Base-by-base conservation (phyloP, 495 filamentous ascomycete species). In the Bacidia rubella region DNA sequence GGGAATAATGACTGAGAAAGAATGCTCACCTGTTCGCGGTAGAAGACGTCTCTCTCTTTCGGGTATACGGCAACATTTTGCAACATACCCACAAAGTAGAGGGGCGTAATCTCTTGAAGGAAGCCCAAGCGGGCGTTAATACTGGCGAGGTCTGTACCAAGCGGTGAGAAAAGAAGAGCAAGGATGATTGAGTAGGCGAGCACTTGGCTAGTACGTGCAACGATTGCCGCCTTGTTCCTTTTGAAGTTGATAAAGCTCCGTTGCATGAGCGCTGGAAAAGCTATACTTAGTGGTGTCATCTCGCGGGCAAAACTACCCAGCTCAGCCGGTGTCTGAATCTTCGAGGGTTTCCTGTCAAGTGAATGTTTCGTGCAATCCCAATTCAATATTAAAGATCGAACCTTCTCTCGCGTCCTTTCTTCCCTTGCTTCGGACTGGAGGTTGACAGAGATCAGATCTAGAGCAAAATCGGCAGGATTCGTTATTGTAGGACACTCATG, bases 81-180 rank as follows among this genome's bases (percentile, higher is more conserved):
- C 4, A 87, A 71, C 83, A 88, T 86, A 4, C 81, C 82, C 2
- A 87, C 77, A 55, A 85, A 86, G 59, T 86, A 84, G n/a, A 85
- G 66, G 0, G 82, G 76, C 1, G 75, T 69, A 53, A 87, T 67
- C 58, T 87, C 78, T 57, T 86, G 80, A 2, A 85, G 64, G 56
- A 85, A 83, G 3, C 84, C 82, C 39, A 87, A 67, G 0, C 82
- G 73, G n/a, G 79, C 82, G 56, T 86, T 83, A 0, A 88, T 70
- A 39, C 74, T 74, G 42, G 72, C 74, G 62, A 82, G 85, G 60
- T 85, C 73, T 55, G 78, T 71, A 53, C 80, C 74, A 5, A 87
- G 62, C 1, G 83, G 84, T 2, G 84, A 78, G 60, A 86, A 87
- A 69, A 84, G 86, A 22, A 88, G 64, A 0, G 80, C 69, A 20